Evolutionary conservation across 148 eudicot genomes (phyloP), one percentile per base, ranked within the genome.

Genomic region (Dysphania ambrosioides): DNA sequence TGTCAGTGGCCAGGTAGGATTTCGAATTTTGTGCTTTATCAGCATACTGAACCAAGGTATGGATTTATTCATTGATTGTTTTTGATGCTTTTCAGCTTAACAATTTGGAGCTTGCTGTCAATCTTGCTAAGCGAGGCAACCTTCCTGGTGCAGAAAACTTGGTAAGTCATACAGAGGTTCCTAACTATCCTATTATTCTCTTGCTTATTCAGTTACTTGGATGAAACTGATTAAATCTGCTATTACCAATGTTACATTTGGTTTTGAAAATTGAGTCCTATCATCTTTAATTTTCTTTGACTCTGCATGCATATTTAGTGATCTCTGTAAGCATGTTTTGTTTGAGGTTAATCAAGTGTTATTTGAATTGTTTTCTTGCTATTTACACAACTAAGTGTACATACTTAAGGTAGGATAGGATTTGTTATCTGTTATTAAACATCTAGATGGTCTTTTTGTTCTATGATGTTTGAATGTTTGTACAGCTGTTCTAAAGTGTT

Each of bases 91-190:
- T 77, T 74, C 89, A 93, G 98, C 79, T 93, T 73, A 93, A 93
- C 79, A 93, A 93, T 83, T 79, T 93, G 79, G 98, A 93, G 85
- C 95, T 93, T 74, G 98, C 98, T 62, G 97, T 93, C 55, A 93
- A 88, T 86, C 95, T 93, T 72, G 98, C 98, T 27, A 93, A 89
- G 78, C 83, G 98, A 76, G 98, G 98, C 80, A 93, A 93, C 70
- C 90, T 93, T 72, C 98, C 98, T 79, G 98, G 98, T 65, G 98
- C 98, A 8, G 98, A 93, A 78, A 93, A 93, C 79, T 78, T 93
- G 98, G 97, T 89, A 57, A 68, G 67, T 61, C 1, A 16, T 27
- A 36, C 12, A n/a, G n/a, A n/a, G n/a, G 21, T 34, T 34, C 30
- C 9, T 7, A 51, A 51, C 1, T 3, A 21, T 55, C 23, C 8